phyloP scores from a whole-genome alignment of 768 basidiomycete genomes.

The Panaeolus papilionaceus region DNA sequence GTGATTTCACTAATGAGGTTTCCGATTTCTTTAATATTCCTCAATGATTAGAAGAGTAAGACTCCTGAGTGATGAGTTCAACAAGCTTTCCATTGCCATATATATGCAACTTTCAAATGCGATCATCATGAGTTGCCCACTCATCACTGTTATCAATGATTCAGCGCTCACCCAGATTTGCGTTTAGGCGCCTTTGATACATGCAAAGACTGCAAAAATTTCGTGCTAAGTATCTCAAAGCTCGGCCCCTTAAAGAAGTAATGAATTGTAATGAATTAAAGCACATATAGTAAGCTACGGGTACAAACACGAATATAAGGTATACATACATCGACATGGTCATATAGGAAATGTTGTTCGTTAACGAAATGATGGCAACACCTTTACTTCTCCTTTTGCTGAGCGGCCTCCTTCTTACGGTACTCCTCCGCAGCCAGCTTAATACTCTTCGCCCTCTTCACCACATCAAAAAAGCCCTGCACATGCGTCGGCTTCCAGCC shows the following conservation, averaged over 20 bases:
- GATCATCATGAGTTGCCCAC: too few relatives aligned
- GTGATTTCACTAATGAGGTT: too few relatives aligned
- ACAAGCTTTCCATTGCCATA: too few relatives aligned
- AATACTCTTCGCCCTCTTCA: conserved; percentile 40
- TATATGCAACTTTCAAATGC: too few relatives aligned
- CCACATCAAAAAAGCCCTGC: conserved; percentile 43
- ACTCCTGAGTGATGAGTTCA: too few relatives aligned
- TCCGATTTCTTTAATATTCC: too few relatives aligned
- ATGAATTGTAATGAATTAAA: not conserved
- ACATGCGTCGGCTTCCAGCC: conserved; percentile 46
- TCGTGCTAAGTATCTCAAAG: too few relatives aligned
- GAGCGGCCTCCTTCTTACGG: conserved; percentile 27
- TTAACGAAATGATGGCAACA: not conserved
- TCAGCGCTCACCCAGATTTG: too few relatives aligned
- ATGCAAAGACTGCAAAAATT: too few relatives aligned
- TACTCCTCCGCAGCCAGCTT: conserved; percentile 33
- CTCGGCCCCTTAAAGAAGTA: not conserved
- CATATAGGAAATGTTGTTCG: not conserved
- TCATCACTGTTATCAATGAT: too few relatives aligned
- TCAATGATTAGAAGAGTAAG: too few relatives aligned
- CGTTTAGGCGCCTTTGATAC: too few relatives aligned
- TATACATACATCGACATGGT: conserved; percentile 11
- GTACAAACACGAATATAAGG: not conserved
- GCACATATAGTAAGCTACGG: not conserved
- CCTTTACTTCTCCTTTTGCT: conserved; percentile 15